Conservation (phyloP, 768 basidiomycete species). For the Daedalea quercina region DNA sequence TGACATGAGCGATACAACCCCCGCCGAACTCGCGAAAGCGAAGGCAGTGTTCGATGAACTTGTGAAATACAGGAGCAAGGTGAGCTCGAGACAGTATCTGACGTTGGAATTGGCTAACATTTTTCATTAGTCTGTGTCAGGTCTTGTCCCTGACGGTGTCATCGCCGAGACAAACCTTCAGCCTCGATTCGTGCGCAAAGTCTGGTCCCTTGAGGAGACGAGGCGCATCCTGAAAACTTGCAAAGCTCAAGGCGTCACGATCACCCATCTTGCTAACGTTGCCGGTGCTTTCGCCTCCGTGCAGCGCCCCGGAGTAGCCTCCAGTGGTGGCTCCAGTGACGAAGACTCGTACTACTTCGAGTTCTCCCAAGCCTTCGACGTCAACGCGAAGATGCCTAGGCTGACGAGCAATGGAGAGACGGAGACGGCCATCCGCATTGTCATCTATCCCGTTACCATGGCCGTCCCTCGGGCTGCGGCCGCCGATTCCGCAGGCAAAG, state of each 20-base stretch:
- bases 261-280: neutral
- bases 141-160: neutral
- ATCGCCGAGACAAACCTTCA: neutral
- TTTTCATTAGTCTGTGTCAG: neutral
- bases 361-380: neutral
- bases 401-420: neutral
- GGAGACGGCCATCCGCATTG: conserved; percentile 1
- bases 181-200: neutral
- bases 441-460: neutral
- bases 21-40: neutral
- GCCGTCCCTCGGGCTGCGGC: neutral
- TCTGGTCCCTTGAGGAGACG: neutral
- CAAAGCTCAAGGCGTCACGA: conserved; percentile 1
- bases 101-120: neutral
- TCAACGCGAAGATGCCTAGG: neutral
- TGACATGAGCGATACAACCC: neutral
- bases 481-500: neutral
- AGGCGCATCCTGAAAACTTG: neutral
- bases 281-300: neutral
- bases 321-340: neutral
- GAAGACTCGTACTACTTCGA: neutral
- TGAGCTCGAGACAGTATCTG: neutral
- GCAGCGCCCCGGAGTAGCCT: neutral
- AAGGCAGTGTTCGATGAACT: neutral
- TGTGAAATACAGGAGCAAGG: neutral